Base-by-base conservation (phyloP, 345 rosid genomes). In the Citrus medica region DNA sequence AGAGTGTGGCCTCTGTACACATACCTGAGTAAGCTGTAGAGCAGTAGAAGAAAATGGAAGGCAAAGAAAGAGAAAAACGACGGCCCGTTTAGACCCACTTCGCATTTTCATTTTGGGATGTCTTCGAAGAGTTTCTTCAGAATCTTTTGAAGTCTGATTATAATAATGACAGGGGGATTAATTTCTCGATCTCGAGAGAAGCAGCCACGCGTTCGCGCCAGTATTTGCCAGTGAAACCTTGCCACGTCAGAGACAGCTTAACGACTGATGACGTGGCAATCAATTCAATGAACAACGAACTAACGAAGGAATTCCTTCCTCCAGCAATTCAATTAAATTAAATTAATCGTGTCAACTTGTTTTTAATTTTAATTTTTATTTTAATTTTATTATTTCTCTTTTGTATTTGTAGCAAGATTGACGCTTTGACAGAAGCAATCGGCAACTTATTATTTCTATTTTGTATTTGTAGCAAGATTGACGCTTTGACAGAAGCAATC, bases 1-100 rank as follows among this genome's bases (percentile, higher is more conserved):
- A 16, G 10, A 32, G 4, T 64, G 58, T 53, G 58, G 58, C 58
- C 2, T 5, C 0, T 1, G 22, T 42, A 71, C 24, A 79, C 22
- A 19, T 17, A 82, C 81, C 79, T 74, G 69, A 53, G 62, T 73
- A 9, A 32, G 74, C 68, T 42, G 53, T 2, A 48, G 71, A 76
- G 78, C 5, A 67, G 73, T 77, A 60, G 83, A 69, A 66, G 74
- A 56, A 77, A 74, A 33, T 32, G 83, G 9, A 0, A 78, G 17
- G 76, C 72, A 81, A 46, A 83, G 38, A 42, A 78, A 64, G 53
- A 85, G 40, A 42, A 82, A 73, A 75, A 79, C 17, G 61, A 69
- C 28, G 16, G 70, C 5, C 27, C 79, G 62, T 77, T 35, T 55
- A 25, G 83, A 42, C 73, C 40, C 67, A 27, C 24, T 67, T 16